phyloP scores from a whole-genome alignment of 148 eudicot genomes.

The Rhododendron simsii region DNA sequence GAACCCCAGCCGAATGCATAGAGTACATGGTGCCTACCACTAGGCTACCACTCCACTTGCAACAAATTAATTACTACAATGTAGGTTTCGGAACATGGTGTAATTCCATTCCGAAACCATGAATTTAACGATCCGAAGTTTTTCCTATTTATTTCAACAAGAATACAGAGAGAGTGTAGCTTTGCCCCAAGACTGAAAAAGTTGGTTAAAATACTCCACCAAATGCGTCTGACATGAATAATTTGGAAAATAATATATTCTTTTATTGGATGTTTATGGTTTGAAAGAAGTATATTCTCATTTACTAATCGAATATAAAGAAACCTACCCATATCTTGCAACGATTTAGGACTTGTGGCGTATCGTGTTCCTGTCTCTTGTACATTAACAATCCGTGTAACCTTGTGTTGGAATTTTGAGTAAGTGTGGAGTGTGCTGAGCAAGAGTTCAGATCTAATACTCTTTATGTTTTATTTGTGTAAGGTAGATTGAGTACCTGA shows the following conservation, averaged over 20 bases:
- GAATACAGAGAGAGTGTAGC: neutral
- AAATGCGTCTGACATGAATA: neutral
- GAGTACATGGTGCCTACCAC: neutral
- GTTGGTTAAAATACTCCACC: neutral
- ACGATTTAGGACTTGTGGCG: neutral
- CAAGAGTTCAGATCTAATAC: neutral
- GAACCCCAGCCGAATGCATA: neutral
- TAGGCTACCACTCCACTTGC: neutral
- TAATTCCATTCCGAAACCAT: no score
- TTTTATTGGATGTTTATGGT: neutral
- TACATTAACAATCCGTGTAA: neutral
- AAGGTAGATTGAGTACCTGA: no score
- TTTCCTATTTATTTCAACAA: neutral
- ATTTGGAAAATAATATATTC: neutral
- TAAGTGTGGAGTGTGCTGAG: neutral
- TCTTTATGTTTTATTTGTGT: neutral
- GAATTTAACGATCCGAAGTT: neutral
- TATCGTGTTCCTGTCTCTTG: neutral
- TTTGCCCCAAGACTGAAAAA: neutral
- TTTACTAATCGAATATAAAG: neutral
- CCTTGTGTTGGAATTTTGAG: neutral
- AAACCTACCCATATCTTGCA: neutral
- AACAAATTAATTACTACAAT: no score
- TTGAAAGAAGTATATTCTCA: neutral
- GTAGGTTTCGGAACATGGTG: no score